Evolutionary conservation across 129 eudicot species (phyloP), one percentile per base, ranked within the genome.

Genomic region (Pulicaria dysenterica): DNA sequence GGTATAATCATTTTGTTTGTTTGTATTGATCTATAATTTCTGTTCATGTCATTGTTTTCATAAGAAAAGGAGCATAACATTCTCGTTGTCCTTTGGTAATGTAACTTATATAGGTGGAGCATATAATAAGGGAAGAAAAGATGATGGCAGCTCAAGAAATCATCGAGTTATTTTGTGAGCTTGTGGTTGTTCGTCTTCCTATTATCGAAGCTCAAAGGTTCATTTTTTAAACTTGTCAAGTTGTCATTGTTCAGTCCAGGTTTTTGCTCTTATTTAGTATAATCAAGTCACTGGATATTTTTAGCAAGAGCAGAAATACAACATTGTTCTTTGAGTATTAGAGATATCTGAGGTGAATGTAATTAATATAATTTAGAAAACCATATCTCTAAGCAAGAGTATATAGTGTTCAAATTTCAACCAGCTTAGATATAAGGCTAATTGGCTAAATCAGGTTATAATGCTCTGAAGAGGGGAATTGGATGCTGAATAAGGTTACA

Each of bases 61-160:
- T 50, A 60, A 62, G 40, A 45, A 15, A n/a, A 60, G 5, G 11
- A 53, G 6, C 62, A 57, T 24, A 24, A 9, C 14, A 50, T 11
- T 58, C 72, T 62, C 11, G 13, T 17, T 67, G 56, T 37, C 11
- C 31, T 64, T 5, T 78, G 42, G 36, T 49, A 9, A 70, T 24
- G 11, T 59, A 7, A 58, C 5, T 58, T 76, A 7, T 69, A 39
- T 72, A 94, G 98, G 98, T 94, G 7, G 98, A 94, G 83, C 98
- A 94, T 74, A 88, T 94, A 41, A 82, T 94, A 69, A 84, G 98
- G 64, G 98, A 94, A 80, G 98, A 94, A 82, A 94, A 94, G 79
- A 94, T 90, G 97, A 90, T 94, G 98, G 98, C 97, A 47, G 98
- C 98, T 4, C 98, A 94, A 85, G 98, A 90, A 81, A 90, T 94